A percentile compares a stretch with the other conserved stretches of the same genome.
Conservation (phyloP, 257 asterid genomes). For the Voacanga thouarsii region DNA sequence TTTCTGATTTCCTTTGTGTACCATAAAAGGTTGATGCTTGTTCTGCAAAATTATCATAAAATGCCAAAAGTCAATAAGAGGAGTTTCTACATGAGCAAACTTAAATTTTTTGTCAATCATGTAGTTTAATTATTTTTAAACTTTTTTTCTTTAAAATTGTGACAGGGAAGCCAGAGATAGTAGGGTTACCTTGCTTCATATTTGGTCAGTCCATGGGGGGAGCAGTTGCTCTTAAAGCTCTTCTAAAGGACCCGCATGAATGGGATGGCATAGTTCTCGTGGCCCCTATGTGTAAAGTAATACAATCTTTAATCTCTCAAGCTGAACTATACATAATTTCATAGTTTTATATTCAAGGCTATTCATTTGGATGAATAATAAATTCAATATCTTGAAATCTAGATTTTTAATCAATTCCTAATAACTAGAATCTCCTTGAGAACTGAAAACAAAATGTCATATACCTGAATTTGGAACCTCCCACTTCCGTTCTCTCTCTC, state of each 20-base stretch:
- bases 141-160: conserved; percentile 10
- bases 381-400: not conserved
- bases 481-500: no score
- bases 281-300: conserved; percentile 97
- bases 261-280: conserved; percentile 96
- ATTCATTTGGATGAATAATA: not conserved
- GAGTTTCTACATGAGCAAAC: not conserved
- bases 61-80: not conserved
- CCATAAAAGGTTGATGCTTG: not conserved
- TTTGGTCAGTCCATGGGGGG: conserved; percentile 99
- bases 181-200: conserved; percentile 69
- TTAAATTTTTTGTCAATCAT: not conserved
- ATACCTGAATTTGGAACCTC: not conserved
- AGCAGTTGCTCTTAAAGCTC: conserved; percentile 85
- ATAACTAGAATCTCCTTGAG: not conserved
- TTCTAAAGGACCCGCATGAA: conserved; percentile 56
- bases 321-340: not conserved
- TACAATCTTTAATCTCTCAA: conserved; percentile 7
- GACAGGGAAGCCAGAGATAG: conserved; percentile 82
- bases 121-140: not conserved
- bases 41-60: not conserved
- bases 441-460: not conserved
- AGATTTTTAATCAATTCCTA: no score
- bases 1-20: not conserved
- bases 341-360: not conserved